phyloP scores from a whole-genome alignment of 2,329 filamentous ascomycete species.

The Colletotrichum karsti region DNA sequence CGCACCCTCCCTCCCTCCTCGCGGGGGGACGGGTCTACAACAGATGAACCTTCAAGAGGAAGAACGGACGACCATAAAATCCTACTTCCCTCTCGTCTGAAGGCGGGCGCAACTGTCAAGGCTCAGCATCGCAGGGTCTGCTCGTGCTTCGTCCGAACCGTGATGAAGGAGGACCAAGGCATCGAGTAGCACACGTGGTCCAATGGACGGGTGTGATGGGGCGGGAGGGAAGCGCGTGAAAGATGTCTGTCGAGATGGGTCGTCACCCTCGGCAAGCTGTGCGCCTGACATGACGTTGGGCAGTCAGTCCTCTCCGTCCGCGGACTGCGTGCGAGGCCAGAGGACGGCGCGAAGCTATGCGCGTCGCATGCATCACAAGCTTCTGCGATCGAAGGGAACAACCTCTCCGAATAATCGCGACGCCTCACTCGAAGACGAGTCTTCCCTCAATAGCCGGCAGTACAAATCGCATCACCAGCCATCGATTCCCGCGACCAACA shows the following conservation, averaged over 20 bases:
- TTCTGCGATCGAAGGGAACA: not conserved
- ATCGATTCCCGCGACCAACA: not conserved
- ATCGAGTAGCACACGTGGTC: conserved; percentile 6
- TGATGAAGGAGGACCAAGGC: not conserved
- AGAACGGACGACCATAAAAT: not conserved
- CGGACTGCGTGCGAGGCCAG: not conserved
- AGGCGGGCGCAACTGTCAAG: conserved; percentile 1
- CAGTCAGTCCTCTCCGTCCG: not conserved
- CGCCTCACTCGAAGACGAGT: not conserved
- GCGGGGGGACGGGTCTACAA: not conserved
- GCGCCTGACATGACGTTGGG: conserved; percentile 18
- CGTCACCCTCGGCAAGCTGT: conserved; percentile 3
- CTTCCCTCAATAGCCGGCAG: too few species aligned
- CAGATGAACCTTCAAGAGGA: not conserved
- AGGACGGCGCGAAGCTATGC: not conserved
- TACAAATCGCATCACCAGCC: not conserved
- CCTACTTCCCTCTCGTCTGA: not conserved
- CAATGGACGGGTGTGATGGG: conserved; percentile 13
- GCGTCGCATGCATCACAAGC: not conserved
- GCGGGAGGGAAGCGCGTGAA: conserved; percentile 4
- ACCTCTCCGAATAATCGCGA: not conserved
- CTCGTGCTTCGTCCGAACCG: not conserved
- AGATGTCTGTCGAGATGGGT: not conserved
- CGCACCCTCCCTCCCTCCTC: not conserved
- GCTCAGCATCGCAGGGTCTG: conserved; percentile 5